phyloP scores from a whole-genome alignment of 2,329 filamentous ascomycete species.

The Trichoderma harzianum region DNA sequence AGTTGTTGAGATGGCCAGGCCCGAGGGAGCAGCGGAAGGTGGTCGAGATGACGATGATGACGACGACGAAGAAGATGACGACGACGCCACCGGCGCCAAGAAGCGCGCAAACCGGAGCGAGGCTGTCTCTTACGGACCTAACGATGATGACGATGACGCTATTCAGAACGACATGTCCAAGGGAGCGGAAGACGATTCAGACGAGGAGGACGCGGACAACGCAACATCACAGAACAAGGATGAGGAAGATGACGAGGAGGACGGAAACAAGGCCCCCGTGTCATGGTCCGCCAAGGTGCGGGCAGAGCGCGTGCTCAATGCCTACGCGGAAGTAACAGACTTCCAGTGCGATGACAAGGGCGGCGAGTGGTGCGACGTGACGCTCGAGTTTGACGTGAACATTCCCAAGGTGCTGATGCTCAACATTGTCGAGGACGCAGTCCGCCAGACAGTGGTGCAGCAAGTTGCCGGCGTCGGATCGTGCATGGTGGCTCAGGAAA shows the following conservation, averaged over 20 bases:
- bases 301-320: slow-evolving; percentile 61
- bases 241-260: slow-evolving; percentile 39
- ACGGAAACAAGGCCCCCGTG: slow-evolving; percentile 39
- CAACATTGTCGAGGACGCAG: slow-evolving; percentile 78
- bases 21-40: slow-evolving; percentile 33
- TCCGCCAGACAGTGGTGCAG: slow-evolving; percentile 78
- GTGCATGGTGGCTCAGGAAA: slow-evolving; percentile 66
- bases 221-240: slow-evolving; percentile 40
- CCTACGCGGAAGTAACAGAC: slow-evolving; percentile 63
- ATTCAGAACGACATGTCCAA: slow-evolving; percentile 65
- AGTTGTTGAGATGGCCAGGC: slow-evolving; percentile 48
- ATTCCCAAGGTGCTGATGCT: slow-evolving; percentile 92
- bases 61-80: slow-evolving; percentile 74
- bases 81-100: slow-evolving; percentile 73
- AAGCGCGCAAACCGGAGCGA: slow-evolving; percentile 72
- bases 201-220: slow-evolving; percentile 40
- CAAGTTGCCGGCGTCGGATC: slow-evolving; percentile 73
- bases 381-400: slow-evolving; percentile 74
- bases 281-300: slow-evolving; percentile 45
- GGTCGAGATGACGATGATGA: slow-evolving; percentile 54
- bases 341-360: slow-evolving; percentile 76
- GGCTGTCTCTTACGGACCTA: slow-evolving; percentile 83
- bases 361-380: slow-evolving; percentile 75
- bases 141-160: slow-evolving; percentile 85
- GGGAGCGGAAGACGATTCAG: slow-evolving; percentile 52